These are phyloP conservation scores for Psilocybe azurescens DNA, from an alignment of 768 basidiomycete species.

Conservation along the genomic window DNA sequence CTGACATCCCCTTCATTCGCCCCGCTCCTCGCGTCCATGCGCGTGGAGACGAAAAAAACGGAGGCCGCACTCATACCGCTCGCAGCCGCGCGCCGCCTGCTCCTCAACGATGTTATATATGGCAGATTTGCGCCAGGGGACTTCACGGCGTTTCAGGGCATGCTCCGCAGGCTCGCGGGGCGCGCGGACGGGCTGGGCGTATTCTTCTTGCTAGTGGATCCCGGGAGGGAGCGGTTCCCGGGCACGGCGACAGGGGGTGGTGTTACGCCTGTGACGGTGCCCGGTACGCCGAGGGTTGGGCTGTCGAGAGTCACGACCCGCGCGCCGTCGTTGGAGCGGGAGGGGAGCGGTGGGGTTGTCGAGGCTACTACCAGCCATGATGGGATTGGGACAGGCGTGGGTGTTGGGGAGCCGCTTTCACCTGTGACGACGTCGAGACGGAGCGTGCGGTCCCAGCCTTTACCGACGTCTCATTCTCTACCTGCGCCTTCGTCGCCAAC, in stretches of 20 bases:
- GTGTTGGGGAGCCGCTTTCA: not conserved
- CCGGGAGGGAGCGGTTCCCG: conserved; percentile 62
- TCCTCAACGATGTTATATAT: conserved; percentile 65
- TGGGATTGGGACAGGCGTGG: not conserved
- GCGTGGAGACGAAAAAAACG: conserved; percentile 35
- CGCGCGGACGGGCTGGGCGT: conserved; percentile 65
- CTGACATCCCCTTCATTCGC: conserved; percentile 47
- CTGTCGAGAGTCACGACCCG: conserved; percentile 1
- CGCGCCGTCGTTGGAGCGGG: not conserved
- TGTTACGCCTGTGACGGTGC: not conserved
- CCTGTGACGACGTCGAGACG: not conserved
- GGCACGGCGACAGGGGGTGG: conserved; percentile 29
- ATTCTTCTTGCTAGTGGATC: conserved; percentile 70
- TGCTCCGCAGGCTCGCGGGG: conserved; percentile 55
- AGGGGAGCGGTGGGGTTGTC: not conserved
- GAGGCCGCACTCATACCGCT: conserved; percentile 61
- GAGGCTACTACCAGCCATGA: not conserved
- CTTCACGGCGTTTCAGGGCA: conserved; percentile 53
- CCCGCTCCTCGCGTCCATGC: conserved; percentile 33
- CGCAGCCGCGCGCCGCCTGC: conserved; percentile 53
- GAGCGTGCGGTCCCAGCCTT: not conserved
- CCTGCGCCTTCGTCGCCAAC: not conserved
- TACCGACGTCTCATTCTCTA: not conserved
- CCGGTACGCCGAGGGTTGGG: conserved; percentile 6
- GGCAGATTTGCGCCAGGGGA: conserved; percentile 64